A percentile compares a stretch with the other conserved stretches of the same genome.
phyloP scores from a whole-genome alignment of 2,329 filamentous ascomycete species.

The Davidsoniella eucalypti region DNA sequence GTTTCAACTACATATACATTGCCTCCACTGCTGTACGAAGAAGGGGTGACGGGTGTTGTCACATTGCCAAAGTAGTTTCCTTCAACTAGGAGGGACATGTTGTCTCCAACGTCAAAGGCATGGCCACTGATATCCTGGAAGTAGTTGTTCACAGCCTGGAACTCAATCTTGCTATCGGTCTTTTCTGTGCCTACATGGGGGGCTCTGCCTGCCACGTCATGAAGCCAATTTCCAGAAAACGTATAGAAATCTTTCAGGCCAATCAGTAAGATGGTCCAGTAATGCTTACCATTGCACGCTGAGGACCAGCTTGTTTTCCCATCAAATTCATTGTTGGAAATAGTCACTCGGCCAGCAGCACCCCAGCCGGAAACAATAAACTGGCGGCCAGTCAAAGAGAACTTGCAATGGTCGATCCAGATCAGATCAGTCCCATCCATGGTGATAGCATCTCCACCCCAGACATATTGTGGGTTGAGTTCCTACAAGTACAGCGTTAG shows the following conservation, averaged over 20 bases:
- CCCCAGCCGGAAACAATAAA: constrained; percentile 19
- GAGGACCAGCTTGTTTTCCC: constrained; percentile 26
- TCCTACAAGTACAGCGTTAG: constrained; percentile 5
- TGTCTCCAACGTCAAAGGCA: constrained; percentile 25
- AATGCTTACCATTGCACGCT: constrained; percentile 28
- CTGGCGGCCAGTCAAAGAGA: constrained; percentile 28
- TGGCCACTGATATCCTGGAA: constrained; percentile 27
- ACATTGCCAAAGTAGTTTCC: constrained; percentile 29
- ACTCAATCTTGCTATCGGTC: constrained; percentile 14
- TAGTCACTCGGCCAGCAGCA: constrained; percentile 21
- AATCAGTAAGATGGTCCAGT: constrained; percentile 28
- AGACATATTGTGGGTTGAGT: constrained; percentile 22
- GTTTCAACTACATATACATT: constrained; percentile 16
- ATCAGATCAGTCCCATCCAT: constrained; percentile 20
- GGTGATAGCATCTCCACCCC: constrained; percentile 23
- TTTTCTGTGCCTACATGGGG: constrained; percentile 25
- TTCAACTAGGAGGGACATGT: constrained; percentile 23
- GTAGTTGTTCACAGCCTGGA: constrained; percentile 28
- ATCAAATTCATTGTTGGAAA: constrained; percentile 31
- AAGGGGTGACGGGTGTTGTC: constrained; percentile 22
- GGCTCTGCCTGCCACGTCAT: constrained; percentile 27
- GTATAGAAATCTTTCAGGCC: constrained; percentile 25
- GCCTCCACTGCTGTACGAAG: constrained; percentile 17
- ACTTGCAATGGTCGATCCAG: constrained; percentile 24
- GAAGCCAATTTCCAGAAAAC: constrained; percentile 27